Percentiles rank a stretch among this genome's conserved stretches.
Evolutionary conservation across 495 filamentous ascomycete species (phyloP).

Genomic region (Lichina pygmaea): DNA sequence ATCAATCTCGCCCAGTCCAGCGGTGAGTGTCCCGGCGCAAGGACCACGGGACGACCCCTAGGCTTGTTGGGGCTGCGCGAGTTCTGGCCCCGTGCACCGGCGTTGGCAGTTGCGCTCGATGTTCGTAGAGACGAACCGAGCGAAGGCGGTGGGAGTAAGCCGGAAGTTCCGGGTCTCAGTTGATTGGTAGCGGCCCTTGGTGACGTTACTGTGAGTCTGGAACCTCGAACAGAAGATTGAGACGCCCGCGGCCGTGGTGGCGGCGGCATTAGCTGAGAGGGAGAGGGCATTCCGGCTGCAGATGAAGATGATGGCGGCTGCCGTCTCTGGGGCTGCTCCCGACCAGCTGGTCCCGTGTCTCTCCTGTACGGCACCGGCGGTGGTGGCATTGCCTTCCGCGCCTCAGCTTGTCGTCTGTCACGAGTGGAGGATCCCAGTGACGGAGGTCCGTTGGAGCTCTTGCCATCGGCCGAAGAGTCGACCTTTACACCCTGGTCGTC

Average conservation of each 20-base stretch:
- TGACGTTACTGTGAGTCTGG: not conserved
- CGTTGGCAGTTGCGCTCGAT: not conserved
- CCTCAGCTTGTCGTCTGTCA: no score
- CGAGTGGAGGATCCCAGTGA: no score
- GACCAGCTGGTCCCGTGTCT: no score
- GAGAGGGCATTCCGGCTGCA: slow-evolving; percentile 6
- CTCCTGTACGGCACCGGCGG: no score
- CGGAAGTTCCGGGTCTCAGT: not conserved
- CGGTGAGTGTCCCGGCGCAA: slow-evolving; percentile 70
- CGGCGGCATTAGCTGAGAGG: not conserved
- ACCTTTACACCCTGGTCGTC: no score
- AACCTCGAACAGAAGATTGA: not conserved
- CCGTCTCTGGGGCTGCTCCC: no score
- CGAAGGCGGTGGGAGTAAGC: not conserved
- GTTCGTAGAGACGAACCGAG: not conserved
- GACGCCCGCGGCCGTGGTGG: not conserved
- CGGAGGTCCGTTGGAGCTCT: no score
- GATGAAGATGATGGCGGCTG: slow-evolving; percentile 16
- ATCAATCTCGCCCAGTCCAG: slow-evolving; percentile 81
- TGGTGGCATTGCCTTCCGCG: no score
- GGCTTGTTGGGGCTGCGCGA: slow-evolving; percentile 13
- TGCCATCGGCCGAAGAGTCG: no score
- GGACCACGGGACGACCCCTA: slow-evolving; percentile 29
- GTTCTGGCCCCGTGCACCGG: not conserved
- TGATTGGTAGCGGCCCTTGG: not conserved